Conservation (phyloP, 805 yeast species). For the Sungouiella thailandica region DNA sequence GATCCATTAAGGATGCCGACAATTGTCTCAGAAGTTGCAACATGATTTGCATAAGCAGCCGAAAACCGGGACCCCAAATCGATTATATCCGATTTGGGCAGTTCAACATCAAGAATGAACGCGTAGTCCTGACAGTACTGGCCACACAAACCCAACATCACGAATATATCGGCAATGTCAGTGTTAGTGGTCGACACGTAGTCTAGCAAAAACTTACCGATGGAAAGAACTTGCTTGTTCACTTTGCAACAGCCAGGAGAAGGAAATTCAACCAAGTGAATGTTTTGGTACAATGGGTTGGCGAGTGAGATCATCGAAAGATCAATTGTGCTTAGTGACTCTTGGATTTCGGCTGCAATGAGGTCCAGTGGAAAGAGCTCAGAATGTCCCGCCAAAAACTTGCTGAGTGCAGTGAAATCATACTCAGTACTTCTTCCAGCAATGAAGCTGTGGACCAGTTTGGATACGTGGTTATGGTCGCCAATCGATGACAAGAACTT, state of each 20-base stretch:
- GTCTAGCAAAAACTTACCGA: background rate
- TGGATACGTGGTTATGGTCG: conserved; percentile 6
- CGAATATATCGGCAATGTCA: background rate
- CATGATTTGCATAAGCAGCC: background rate
- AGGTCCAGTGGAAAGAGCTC: conserved; percentile 15
- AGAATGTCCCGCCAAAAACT: conserved; percentile 3
- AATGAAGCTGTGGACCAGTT: conserved; percentile 11
- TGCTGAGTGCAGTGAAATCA: conserved; percentile 12
- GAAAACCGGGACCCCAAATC: background rate
- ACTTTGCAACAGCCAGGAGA: background rate
- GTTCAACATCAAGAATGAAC: conserved; percentile 5
- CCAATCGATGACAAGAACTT: conserved; percentile 10
- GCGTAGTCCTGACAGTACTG: conserved; percentile 7
- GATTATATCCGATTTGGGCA: background rate
- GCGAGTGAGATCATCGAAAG: conserved; percentile 36
- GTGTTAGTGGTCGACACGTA: background rate
- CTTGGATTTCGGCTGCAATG: conserved; percentile 18
- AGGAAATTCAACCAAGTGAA: conserved; percentile 23
- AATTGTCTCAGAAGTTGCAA: background rate
- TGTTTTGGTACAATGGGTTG: conserved; percentile 41
- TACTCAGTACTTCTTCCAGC: conserved; percentile 2
- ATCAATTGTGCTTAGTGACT: conserved; percentile 10
- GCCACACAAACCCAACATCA: background rate
- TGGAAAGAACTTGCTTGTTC: background rate
- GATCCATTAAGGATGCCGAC: conserved; percentile 1